phyloP scores from a whole-genome alignment of 441 rosid species.

The Pelargonium fulgidum region DNA sequence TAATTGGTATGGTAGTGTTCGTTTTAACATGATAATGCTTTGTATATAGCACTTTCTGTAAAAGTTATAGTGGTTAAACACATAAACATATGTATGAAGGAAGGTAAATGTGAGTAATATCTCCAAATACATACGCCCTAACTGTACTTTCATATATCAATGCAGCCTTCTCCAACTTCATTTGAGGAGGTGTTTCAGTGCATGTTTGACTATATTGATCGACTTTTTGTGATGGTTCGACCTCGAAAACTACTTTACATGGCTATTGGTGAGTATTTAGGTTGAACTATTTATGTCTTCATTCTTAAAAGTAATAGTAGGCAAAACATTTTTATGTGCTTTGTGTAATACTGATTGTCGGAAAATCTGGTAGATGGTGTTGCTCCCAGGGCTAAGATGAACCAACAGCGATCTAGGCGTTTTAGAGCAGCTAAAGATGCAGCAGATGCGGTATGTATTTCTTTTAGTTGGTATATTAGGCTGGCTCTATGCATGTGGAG shows the following conservation, averaged over 20 bases:
- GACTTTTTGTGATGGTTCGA: conserved; percentile 81
- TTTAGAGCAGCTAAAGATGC: conserved; percentile 93
- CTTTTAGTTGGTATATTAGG: conserved; percentile 8
- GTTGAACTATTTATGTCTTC: background rate
- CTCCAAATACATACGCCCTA: background rate
- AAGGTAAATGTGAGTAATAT: background rate
- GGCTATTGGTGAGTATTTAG: conserved; percentile 67
- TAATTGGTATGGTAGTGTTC: background rate
- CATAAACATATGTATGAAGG: background rate
- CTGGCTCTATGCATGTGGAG: too few species aligned
- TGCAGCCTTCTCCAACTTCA: conserved; percentile 80
- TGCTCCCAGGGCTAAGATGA: conserved; percentile 93
- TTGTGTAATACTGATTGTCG: conserved; percentile 18
- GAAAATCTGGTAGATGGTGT: conserved; percentile 64
- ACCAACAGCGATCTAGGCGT: conserved; percentile 87
- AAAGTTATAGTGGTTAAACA: background rate
- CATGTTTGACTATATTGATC: conserved; percentile 85
- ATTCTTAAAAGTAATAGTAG: background rate
- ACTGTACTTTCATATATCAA: background rate
- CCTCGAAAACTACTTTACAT: conserved; percentile 73
- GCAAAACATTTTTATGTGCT: conserved; percentile 5
- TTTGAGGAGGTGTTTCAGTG: conserved; percentile 75
- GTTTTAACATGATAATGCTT: background rate
- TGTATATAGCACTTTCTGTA: background rate
- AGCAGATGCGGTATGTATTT: conserved; percentile 60